These are phyloP conservation scores for Botrytis medusae DNA, from an alignment of 2,329 filamentous ascomycete species.

Conservation along the genomic window DNA sequence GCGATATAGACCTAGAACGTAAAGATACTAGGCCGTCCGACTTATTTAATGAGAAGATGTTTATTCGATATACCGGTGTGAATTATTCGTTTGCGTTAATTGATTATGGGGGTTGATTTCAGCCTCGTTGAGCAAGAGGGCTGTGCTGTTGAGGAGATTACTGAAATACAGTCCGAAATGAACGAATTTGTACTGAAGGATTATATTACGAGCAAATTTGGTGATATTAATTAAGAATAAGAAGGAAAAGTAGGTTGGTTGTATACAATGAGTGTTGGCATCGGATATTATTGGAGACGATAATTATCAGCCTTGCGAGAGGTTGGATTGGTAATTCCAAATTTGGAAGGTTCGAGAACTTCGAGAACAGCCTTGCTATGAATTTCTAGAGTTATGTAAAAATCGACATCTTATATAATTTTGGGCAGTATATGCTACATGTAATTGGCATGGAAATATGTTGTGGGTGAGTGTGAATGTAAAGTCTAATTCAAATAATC, in stretches of 20 bases:
- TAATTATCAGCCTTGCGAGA: constrained; percentile 7
- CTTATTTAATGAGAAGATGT: not conserved
- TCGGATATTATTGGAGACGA: not conserved
- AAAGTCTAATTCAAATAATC: constrained; percentile 20
- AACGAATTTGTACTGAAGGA: not conserved
- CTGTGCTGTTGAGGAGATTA: not conserved
- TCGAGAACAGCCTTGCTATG: not conserved
- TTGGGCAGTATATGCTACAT: not conserved
- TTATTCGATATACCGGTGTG: not conserved
- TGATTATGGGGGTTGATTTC: not conserved
- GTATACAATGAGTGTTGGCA: not conserved
- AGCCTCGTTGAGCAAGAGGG: not conserved
- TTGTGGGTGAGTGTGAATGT: not conserved
- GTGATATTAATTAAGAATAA: not conserved
- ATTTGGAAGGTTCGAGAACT: constrained; percentile 15
- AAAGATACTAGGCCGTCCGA: too few relatives aligned
- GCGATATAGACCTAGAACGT: not conserved
- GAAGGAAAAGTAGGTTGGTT: not conserved
- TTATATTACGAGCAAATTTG: not conserved
- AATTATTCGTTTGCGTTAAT: not conserved
- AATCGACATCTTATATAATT: not conserved
- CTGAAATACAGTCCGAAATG: not conserved
- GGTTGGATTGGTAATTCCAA: constrained; percentile 13
- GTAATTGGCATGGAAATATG: not conserved
- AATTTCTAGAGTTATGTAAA: not conserved